Evolutionary conservation across 208 protist species (phyloP).

Genomic region (Trypanosoma cruzi): DNA sequence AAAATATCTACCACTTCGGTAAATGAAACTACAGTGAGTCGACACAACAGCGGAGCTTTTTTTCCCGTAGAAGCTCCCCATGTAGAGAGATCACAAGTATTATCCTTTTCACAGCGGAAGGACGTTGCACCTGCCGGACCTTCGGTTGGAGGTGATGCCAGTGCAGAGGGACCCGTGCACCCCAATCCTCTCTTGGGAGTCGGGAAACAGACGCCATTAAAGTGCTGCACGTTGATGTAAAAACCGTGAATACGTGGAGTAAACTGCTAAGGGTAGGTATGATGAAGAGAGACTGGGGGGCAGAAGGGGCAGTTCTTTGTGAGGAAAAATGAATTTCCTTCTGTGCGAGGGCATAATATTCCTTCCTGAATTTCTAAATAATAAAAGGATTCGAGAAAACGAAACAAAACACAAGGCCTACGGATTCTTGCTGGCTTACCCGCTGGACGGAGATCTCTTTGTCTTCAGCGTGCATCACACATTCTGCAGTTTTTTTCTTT

Average conservation of each 20-base stretch:
- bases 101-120: background rate
- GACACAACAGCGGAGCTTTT: background rate
- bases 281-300: background rate
- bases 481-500: background rate
- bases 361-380: background rate
- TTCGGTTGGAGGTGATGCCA: background rate
- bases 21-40: background rate
- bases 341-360: background rate
- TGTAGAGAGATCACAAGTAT: background rate
- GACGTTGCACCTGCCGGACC: background rate
- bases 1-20: background rate
- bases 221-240: constrained; percentile 23
- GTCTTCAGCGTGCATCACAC: no score
- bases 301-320: background rate
- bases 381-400: background rate
- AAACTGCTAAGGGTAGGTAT: background rate
- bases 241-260: background rate
- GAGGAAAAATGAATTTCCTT: background rate
- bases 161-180: background rate
- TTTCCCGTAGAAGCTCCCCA: background rate
- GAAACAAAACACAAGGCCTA: background rate
- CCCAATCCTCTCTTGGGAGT: background rate
- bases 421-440: no score
- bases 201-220: background rate
- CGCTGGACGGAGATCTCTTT: no score